Evolutionary conservation across 768 basidiomycete genomes (phyloP).

Genomic region (Podaxis rugospora): DNA sequence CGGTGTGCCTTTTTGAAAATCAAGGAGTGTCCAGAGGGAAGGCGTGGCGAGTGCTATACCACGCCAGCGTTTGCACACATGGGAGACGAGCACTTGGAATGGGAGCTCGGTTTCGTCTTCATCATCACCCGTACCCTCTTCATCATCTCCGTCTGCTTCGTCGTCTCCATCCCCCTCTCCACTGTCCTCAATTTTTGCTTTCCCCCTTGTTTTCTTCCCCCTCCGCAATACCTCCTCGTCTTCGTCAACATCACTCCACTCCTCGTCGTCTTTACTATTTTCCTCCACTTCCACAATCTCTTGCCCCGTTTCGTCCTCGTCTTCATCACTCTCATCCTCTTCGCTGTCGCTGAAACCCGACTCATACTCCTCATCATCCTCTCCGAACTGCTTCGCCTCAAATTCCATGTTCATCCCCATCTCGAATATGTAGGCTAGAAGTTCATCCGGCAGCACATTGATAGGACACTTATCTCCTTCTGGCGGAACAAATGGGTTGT

Average conservation of each 20-base stretch:
- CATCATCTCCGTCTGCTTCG: constrained; percentile 14
- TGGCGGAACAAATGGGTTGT: constrained; percentile 48
- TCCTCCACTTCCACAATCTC: constrained; percentile 14
- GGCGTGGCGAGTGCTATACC: constrained; percentile 47
- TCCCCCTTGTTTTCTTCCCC: constrained; percentile 6
- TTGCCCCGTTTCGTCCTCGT: constrained; percentile 25
- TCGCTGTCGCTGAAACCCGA: constrained; percentile 20
- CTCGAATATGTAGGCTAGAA: constrained; percentile 52
- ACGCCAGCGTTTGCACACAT: constrained; percentile 62
- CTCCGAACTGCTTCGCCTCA: constrained; percentile 27
- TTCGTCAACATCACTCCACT: constrained; percentile 16
- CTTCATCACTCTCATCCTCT: constrained; percentile 29
- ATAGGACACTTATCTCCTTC: constrained; percentile 40
- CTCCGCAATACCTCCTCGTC: constrained; percentile 14
- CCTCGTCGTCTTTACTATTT: constrained; percentile 20
- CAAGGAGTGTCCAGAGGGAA: constrained; percentile 50
- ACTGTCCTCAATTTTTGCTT: too few species aligned
- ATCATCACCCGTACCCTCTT: constrained; percentile 1
- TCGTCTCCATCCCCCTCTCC: constrained; percentile 11
- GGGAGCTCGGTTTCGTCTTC: constrained; percentile 19
- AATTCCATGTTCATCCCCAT: constrained; percentile 35
- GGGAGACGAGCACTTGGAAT: constrained; percentile 55
- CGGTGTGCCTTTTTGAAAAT: constrained; percentile 33
- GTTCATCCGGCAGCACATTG: constrained; percentile 50
- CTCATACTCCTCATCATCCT: constrained; percentile 31